phyloP scores from a whole-genome alignment of 2,329 filamentous ascomycete genomes.

The Neoarthrinium moseri region DNA sequence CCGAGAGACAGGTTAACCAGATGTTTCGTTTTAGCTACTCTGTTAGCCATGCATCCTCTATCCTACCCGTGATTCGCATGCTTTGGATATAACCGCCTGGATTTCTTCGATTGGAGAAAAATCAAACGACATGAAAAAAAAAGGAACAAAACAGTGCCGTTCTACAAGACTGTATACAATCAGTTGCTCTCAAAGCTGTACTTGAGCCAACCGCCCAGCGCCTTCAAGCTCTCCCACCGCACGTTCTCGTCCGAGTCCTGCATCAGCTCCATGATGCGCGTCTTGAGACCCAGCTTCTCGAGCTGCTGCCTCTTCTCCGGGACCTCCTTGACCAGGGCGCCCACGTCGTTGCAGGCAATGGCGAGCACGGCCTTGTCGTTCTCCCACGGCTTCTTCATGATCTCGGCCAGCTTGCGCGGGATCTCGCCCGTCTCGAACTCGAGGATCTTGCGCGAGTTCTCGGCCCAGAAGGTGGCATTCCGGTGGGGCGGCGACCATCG shows the following conservation, averaged over 20 bases:
- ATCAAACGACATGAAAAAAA: not conserved
- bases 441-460: slow-evolving; percentile 84
- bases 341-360: slow-evolving; percentile 90
- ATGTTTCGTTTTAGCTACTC: too few species aligned
- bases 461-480: slow-evolving; percentile 84
- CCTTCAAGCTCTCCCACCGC: slow-evolving; percentile 87
- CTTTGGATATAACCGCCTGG: not conserved
- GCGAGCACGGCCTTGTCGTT: slow-evolving; percentile 86
- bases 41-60: too few species aligned
- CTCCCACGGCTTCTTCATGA: slow-evolving; percentile 71
- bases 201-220: slow-evolving; percentile 67
- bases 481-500: slow-evolving; percentile 92
- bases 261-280: slow-evolving; percentile 91
- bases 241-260: slow-evolving; percentile 83
- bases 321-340: slow-evolving; percentile 83
- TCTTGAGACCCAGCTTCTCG: slow-evolving; percentile 83
- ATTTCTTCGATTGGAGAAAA: not conserved
- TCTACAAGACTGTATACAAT: not conserved
- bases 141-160: not conserved
- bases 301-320: slow-evolving; percentile 78
- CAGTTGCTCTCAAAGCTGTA: slow-evolving; percentile 55
- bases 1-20: too few species aligned
- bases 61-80: too few species aligned
- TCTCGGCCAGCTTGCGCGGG: slow-evolving; percentile 79
- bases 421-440: slow-evolving; percentile 80